These are phyloP conservation scores for Saccharomycopsis sp. DNA, from an alignment of 805 yeast genomes.

Conservation along the genomic window DNA sequence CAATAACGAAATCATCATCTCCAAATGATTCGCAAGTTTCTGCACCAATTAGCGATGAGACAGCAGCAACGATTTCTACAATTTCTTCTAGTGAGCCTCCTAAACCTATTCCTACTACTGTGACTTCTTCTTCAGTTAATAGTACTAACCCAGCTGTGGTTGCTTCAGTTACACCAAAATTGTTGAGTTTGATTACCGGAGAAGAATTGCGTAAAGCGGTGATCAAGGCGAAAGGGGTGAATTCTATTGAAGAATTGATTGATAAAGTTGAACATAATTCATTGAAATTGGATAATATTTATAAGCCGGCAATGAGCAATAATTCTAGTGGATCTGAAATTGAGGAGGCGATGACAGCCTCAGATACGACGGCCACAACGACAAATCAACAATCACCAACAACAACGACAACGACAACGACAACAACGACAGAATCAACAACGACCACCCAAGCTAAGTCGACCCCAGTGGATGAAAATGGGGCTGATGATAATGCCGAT, in stretches of 20 bases:
- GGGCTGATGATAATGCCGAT: conserved; percentile 12
- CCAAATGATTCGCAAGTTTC: too few relatives aligned
- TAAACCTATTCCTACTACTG: too few relatives aligned
- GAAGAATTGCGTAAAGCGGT: conserved; percentile 45
- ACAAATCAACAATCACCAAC: neutral
- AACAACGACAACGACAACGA: neutral
- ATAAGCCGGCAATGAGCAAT: conserved; percentile 24
- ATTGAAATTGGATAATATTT: conserved; percentile 44
- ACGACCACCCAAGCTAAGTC: too few relatives aligned
- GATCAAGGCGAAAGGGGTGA: conserved; percentile 69
- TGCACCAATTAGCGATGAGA: neutral
- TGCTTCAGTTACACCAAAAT: conserved; percentile 14
- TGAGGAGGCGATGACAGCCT: neutral
- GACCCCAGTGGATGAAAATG: conserved; percentile 3
- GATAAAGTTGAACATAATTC: conserved; percentile 53
- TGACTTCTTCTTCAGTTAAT: neutral
- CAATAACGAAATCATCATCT: neutral
- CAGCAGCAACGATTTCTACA: neutral
- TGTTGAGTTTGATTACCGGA: conserved; percentile 39
- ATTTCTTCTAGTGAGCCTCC: neutral
- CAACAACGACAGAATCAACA: neutral
- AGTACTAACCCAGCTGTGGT: neutral
- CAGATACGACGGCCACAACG: neutral
- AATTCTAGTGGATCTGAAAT: neutral
- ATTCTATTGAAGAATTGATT: conserved; percentile 60